Evolutionary conservation across 495 filamentous ascomycete genomes (phyloP).

Genomic region (Penicillium manginii): DNA sequence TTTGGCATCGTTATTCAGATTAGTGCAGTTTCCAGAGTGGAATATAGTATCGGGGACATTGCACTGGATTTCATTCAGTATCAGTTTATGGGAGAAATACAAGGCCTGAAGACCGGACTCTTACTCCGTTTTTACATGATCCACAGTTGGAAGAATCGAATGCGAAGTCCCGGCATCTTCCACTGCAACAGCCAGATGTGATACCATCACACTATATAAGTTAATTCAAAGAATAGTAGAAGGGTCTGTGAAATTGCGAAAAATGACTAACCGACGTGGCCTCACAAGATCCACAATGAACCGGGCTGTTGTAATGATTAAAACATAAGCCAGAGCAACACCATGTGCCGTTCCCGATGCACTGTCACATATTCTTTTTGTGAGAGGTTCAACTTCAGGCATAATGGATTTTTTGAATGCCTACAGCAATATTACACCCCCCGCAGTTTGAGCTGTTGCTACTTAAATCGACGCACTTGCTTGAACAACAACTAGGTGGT

Average conservation of each 20-base stretch:
- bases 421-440: background rate
- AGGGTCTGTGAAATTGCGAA: too few relatives aligned
- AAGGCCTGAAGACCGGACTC: too few relatives aligned
- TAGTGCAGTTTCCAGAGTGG: background rate
- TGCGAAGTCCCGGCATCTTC: background rate
- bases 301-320: background rate
- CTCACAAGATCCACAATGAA: background rate
- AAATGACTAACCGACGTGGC: background rate
- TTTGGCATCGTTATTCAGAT: background rate
- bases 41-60: background rate
- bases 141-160: background rate
- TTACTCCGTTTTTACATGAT: background rate
- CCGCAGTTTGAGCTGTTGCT: background rate
- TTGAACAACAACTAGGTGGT: background rate
- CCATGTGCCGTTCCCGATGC: background rate
- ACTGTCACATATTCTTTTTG: background rate
- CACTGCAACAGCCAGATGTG: background rate
- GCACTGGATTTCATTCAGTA: background rate
- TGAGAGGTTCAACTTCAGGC: too few relatives aligned
- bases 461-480: background rate
- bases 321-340: background rate
- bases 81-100: too few relatives aligned
- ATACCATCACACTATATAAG: background rate
- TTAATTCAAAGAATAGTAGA: too few relatives aligned
- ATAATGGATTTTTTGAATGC: too few relatives aligned